A percentile compares a stretch with the other conserved stretches of the same genome.
Conservation (phyloP, 495 filamentous ascomycete species). For the Oleoguttula mirabilis region DNA sequence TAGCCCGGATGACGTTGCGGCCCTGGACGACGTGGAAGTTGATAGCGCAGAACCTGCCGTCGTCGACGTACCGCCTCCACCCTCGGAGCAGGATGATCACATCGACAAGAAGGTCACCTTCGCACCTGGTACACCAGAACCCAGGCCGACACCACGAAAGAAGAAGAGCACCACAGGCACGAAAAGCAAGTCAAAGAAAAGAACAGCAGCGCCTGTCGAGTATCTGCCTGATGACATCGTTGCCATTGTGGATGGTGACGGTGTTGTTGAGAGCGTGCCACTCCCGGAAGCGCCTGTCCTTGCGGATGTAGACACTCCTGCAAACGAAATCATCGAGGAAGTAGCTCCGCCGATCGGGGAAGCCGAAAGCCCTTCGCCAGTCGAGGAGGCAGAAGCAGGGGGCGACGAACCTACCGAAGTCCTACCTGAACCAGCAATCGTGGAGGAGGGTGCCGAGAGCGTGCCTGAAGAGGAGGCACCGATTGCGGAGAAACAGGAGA, state of each 20-base stretch:
- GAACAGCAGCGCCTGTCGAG: conserved; percentile 1
- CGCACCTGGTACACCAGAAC: conserved; percentile 17
- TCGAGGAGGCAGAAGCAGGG: neutral
- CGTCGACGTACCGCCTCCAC: too few species aligned
- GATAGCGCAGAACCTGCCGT: too few species aligned
- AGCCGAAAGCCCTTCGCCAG: neutral
- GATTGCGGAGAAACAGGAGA: too few species aligned
- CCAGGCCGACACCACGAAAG: conserved; percentile 13
- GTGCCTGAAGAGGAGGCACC: too few species aligned
- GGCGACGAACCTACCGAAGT: neutral
- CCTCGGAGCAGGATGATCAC: neutral
- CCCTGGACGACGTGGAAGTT: too few species aligned
- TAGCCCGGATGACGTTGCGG: too few species aligned
- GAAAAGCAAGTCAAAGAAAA: conserved; percentile 15
- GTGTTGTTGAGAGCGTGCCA: neutral
- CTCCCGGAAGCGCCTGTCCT: neutral
- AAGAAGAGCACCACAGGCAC: conserved; percentile 12
- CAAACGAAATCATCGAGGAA: neutral
- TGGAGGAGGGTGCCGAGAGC: too few species aligned
- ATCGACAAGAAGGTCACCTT: conserved; percentile 11
- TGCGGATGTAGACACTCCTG: neutral
- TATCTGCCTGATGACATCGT: conserved; percentile 5
- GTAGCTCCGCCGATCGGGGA: too few species aligned
- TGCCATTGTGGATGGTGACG: conserved; percentile 6
- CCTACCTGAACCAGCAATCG: neutral